Conservation (phyloP, 2,329 filamentous ascomycete genomes). For the Juglanconis oblonga region DNA sequence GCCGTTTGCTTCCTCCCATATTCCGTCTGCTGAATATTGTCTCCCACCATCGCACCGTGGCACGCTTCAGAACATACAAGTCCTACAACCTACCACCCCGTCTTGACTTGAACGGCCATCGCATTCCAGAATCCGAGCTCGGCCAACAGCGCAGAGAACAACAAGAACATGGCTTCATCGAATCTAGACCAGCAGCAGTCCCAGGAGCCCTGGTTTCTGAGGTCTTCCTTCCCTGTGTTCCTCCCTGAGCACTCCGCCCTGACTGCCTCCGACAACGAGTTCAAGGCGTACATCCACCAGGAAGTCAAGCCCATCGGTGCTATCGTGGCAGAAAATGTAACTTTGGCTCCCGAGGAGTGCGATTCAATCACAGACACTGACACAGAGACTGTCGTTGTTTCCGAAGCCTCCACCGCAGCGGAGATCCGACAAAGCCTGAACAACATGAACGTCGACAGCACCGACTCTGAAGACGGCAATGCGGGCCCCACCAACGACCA, state of each 20-base stretch:
- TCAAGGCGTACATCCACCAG: slow-evolving; percentile 29
- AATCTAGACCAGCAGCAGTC: not conserved
- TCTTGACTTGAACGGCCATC: too few species aligned
- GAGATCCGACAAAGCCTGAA: slow-evolving; percentile 12
- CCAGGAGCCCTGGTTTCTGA: slow-evolving; percentile 35
- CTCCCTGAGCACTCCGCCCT: slow-evolving; percentile 36
- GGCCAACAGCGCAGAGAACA: too few species aligned
- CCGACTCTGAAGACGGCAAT: not conserved
- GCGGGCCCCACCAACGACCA: slow-evolving; percentile 8
- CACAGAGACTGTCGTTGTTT: slow-evolving; percentile 13
- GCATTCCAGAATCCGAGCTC: too few species aligned
- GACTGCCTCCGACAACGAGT: slow-evolving; percentile 29
- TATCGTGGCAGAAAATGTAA: not conserved
- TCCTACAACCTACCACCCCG: too few species aligned
- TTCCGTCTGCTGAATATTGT: too few species aligned
- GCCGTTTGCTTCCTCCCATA: not conserved
- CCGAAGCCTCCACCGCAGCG: slow-evolving; percentile 15
- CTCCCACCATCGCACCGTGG: too few species aligned
- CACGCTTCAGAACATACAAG: too few species aligned
- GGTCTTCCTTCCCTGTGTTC: slow-evolving; percentile 34
- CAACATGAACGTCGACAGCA: slow-evolving; percentile 4
- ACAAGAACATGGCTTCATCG: slow-evolving; percentile 2
- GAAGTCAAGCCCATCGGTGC: slow-evolving; percentile 21
- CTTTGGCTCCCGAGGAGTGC: slow-evolving; percentile 6
- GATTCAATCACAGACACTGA: not conserved